Evolutionary conservation across 441 rosid genomes (phyloP).

Genomic region (Erodium moschatum): DNA sequence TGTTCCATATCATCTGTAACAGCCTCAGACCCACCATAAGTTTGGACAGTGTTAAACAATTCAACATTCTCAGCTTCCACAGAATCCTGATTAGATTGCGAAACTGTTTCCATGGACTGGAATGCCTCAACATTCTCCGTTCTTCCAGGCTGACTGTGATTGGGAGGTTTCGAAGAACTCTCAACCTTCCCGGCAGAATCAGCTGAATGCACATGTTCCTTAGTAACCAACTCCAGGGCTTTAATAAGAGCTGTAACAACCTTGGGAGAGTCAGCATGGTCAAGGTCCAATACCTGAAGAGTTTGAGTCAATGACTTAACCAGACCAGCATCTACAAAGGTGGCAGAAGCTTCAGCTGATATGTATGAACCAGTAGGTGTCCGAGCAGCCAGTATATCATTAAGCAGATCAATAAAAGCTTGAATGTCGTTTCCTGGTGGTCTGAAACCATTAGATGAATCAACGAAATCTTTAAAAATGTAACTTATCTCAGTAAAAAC

Average conservation of each 20-base stretch:
- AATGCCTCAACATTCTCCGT: conserved; percentile 46
- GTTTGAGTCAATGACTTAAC: conserved; percentile 66
- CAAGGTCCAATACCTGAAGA: conserved; percentile 88
- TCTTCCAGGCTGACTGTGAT: conserved; percentile 45
- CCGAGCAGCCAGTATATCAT: conserved; percentile 86
- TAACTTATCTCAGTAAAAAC: conserved; percentile 62
- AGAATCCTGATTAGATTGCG: conserved; percentile 53
- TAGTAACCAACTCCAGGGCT: conserved; percentile 87
- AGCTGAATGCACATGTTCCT: conserved; percentile 74
- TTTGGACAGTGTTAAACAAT: conserved; percentile 42
- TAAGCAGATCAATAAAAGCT: conserved; percentile 63
- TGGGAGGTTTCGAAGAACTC: conserved; percentile 46
- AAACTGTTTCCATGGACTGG: conserved; percentile 46
- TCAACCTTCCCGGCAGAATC: conserved; percentile 60
- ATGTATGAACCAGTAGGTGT: conserved; percentile 76
- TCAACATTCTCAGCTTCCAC: conserved; percentile 47
- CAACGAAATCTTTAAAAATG: conserved; percentile 61
- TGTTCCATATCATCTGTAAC: conserved; percentile 96
- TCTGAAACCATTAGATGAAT: conserved; percentile 44
- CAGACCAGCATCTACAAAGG: conserved; percentile 86
- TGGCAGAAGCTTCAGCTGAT: conserved; percentile 82
- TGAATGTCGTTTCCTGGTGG: conserved; percentile 64
- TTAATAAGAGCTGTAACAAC: conserved; percentile 73
- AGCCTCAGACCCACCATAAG: conserved; percentile 67
- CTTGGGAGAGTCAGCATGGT: conserved; percentile 78